Conservation (phyloP, 176 grass and related monocot species). For the Neostapfia colusana region DNA sequence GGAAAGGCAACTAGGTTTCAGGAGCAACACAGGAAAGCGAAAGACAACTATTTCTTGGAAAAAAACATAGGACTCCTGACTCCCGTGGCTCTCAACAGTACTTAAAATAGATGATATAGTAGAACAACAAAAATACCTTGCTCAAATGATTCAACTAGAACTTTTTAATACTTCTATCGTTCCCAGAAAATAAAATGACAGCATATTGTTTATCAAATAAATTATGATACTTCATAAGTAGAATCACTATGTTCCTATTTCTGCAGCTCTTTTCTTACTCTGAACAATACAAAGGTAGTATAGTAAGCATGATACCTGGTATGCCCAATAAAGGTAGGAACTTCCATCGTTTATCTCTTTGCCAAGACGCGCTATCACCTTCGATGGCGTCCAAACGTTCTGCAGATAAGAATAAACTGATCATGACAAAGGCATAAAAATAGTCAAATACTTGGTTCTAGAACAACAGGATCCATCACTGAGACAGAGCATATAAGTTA, state of each 20-base stretch:
- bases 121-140: background rate
- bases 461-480: slow-evolving; percentile 12
- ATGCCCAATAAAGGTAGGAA: slow-evolving; percentile 91
- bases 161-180: background rate
- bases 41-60: background rate
- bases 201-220: no score
- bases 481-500: background rate
- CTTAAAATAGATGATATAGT: background rate
- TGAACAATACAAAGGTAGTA: background rate
- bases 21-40: background rate
- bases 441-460: background rate
- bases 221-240: background rate
- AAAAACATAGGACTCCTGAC: background rate
- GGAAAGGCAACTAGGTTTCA: no score
- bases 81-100: no score
- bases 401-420: slow-evolving; percentile 35
- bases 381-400: slow-evolving; percentile 93
- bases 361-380: slow-evolving; percentile 84
- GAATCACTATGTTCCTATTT: background rate
- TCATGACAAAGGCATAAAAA: slow-evolving; percentile 4
- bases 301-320: slow-evolving; percentile 58
- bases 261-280: slow-evolving; percentile 12
- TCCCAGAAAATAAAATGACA: background rate
- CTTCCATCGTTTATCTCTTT: slow-evolving; percentile 91
- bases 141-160: background rate